Percentiles rank a stretch among this genome's conserved stretches.
phyloP scores from a whole-genome alignment of 805 yeast species.

The Kodamaea hsintzibuensis region DNA sequence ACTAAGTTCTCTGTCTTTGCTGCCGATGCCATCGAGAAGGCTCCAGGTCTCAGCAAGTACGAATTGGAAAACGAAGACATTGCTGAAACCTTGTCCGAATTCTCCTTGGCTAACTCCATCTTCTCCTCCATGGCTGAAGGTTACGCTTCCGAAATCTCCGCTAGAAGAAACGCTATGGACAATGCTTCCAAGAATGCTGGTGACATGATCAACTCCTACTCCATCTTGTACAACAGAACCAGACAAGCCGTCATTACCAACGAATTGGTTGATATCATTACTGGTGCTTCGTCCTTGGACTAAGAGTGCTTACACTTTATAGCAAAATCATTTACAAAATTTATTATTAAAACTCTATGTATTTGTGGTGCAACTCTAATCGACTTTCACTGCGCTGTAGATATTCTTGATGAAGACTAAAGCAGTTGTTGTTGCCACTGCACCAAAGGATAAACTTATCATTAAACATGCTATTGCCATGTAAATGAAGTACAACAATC shows the following conservation, averaged over 20 bases:
- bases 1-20: conserved; percentile 64
- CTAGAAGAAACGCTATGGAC: conserved; percentile 99
- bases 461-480: conserved; percentile 62
- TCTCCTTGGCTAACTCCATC: conserved; percentile 86
- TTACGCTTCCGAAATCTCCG: conserved; percentile 95
- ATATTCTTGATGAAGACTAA: conserved; percentile 63
- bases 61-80: conserved; percentile 69
- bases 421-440: conserved; percentile 70
- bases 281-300: conserved; percentile 99
- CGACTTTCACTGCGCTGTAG: conserved; percentile 58
- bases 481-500: conserved; percentile 69
- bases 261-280: conserved; percentile 98
- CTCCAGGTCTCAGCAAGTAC: conserved; percentile 83
- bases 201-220: conserved; percentile 95
- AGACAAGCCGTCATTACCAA: conserved; percentile 99
- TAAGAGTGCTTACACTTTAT: conserved; percentile 31
- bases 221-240: conserved; percentile 98
- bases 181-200: conserved; percentile 99
- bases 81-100: conserved; percentile 77
- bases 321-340: background rate
- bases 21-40: conserved; percentile 69
- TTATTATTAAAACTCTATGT: background rate
- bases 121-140: conserved; percentile 95
- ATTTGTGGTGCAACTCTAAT: conserved; percentile 28
- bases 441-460: conserved; percentile 72